Evolutionary conservation across 2,329 filamentous ascomycete species (phyloP).

Genomic region (Talaromyces sp.): DNA sequence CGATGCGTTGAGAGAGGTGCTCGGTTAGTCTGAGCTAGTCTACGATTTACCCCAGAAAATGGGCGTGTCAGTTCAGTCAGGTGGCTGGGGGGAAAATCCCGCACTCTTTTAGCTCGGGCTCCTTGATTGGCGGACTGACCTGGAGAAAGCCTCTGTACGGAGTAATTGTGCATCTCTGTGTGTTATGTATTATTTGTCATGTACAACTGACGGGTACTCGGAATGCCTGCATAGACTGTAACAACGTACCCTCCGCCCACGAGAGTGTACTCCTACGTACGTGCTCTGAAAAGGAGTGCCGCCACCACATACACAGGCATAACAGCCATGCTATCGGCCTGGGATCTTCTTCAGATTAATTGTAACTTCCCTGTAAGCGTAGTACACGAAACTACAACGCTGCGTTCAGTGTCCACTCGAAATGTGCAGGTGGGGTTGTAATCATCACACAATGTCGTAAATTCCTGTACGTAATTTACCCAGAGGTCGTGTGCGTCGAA

Average conservation of each 20-base stretch:
- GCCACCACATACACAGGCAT: background rate
- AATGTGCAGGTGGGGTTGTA: constrained; percentile 9
- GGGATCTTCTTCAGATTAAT: background rate
- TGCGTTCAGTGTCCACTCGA: background rate
- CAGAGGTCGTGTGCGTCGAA: background rate
- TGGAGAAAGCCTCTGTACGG: background rate
- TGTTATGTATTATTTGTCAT: too few species aligned
- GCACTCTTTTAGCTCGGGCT: background rate
- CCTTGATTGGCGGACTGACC: constrained; percentile 1
- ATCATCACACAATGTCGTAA: background rate
- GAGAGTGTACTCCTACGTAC: background rate
- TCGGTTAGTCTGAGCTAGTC: background rate
- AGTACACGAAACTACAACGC: background rate
- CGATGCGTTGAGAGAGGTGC: background rate
- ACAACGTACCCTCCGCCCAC: background rate
- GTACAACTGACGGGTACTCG: background rate
- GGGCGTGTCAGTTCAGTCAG: background rate
- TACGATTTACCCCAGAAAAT: constrained; percentile 1
- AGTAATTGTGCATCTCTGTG: background rate
- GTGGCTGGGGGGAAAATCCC: constrained; percentile 7
- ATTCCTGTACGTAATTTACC: background rate
- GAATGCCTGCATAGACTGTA: background rate
- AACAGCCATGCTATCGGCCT: background rate
- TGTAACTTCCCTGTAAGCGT: background rate
- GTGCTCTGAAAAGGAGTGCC: background rate